Conservation (phyloP, 768 basidiomycete species). For the Psilocybe tampanensis region DNA sequence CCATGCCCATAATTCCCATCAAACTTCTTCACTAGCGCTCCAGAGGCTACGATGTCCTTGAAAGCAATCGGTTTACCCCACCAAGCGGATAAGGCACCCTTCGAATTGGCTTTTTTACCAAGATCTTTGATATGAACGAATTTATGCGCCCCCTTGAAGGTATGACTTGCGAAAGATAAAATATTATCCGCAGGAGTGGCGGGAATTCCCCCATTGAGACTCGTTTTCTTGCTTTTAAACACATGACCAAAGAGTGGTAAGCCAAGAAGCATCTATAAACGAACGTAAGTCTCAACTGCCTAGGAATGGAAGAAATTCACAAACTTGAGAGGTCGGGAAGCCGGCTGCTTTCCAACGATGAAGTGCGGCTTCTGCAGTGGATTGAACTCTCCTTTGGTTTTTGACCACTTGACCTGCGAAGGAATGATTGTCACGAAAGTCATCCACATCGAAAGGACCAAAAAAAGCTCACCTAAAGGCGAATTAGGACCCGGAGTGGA, state of each 20-base stretch:
- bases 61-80: conserved; percentile 51
- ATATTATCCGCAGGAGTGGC: not conserved
- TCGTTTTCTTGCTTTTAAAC: conserved; percentile 47
- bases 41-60: conserved; percentile 40
- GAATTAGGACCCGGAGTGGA: conserved; percentile 69
- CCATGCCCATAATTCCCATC: conserved; percentile 44
- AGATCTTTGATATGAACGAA: not conserved
- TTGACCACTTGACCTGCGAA: conserved; percentile 19
- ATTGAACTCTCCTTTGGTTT: conserved; percentile 46
- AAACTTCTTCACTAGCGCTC: conserved; percentile 43
- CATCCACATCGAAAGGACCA: not conserved
- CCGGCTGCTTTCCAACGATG: conserved; percentile 62
- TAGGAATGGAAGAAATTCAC: conserved; percentile 34
- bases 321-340: conserved; percentile 60
- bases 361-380: conserved; percentile 62
- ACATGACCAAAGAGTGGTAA: conserved; percentile 68
- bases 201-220: conserved; percentile 19
- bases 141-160: conserved; percentile 3
- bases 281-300: conserved; percentile 16
- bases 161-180: conserved; percentile 1
- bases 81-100: conserved; percentile 28
- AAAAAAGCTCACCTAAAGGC: conserved; percentile 45
- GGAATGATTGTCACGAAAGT: too few species aligned
- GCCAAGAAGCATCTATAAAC: conserved; percentile 52
- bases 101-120: not conserved